Evolutionary conservation across 768 basidiomycete genomes (phyloP).

Genomic region (Termitomyces sp.): DNA sequence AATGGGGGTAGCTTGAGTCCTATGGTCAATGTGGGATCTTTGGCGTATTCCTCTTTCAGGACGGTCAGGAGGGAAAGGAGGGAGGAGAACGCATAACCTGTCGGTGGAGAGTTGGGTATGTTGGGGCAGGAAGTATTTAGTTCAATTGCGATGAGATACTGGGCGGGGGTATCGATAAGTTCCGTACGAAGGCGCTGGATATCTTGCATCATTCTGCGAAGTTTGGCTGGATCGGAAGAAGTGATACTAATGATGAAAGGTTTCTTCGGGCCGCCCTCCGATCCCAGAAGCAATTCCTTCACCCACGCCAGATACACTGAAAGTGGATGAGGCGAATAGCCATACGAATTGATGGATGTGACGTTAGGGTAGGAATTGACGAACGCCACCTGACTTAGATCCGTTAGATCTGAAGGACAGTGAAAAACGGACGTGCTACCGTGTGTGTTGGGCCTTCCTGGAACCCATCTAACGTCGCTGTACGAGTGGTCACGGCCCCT

Average conservation of each 20-base stretch:
- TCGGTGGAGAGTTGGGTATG: conserved; percentile 59
- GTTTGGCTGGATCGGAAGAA: conserved; percentile 49
- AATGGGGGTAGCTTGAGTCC: conserved; percentile 84
- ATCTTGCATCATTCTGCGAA: conserved; percentile 53
- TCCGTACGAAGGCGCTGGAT: conserved; percentile 59
- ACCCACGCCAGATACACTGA: conserved; percentile 67
- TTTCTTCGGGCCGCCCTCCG: conserved; percentile 23
- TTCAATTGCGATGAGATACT: conserved; percentile 62
- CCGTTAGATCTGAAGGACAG: conserved; percentile 5
- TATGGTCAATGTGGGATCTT: conserved; percentile 57
- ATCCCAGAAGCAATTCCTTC: conserved; percentile 40
- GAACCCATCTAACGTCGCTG: conserved; percentile 71
- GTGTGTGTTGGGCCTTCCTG: conserved; percentile 61
- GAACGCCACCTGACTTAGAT: conserved; percentile 55
- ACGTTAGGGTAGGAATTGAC: conserved; percentile 37
- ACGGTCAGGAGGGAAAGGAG: conserved; percentile 55
- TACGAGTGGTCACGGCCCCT: conserved; percentile 80
- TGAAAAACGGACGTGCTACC: conserved; percentile 36
- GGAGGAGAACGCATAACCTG: conserved; percentile 57
- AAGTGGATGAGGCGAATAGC: conserved; percentile 81
- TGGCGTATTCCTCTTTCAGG: conserved; percentile 46
- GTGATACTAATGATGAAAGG: conserved; percentile 84
- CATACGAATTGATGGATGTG: conserved; percentile 82
- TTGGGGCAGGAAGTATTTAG: conserved; percentile 88
- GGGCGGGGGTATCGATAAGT: conserved; percentile 25